Percentiles rank a stretch among this genome's conserved stretches.
phyloP scores from a whole-genome alignment of 164 flowering plant species.

The Sextonia rubra region DNA sequence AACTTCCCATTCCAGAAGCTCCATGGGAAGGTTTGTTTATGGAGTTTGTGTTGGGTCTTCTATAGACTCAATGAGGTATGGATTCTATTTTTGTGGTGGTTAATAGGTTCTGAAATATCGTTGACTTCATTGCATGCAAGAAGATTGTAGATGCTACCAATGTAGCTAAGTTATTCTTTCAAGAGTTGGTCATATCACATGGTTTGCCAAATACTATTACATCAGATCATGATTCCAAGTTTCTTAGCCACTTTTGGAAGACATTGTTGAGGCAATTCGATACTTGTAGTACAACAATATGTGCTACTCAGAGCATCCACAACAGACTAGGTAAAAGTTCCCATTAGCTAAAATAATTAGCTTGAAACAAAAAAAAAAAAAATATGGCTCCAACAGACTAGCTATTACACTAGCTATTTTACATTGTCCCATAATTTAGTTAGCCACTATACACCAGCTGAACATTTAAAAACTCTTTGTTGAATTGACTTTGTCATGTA shows the following conservation, averaged over 20 bases:
- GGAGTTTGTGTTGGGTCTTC: background rate
- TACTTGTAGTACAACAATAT: background rate
- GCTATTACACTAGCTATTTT: too few species aligned
- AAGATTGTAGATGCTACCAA: background rate
- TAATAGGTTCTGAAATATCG: background rate
- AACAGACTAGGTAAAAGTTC: too few species aligned
- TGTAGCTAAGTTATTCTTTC: background rate
- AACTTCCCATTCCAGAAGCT: background rate
- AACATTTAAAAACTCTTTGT: too few species aligned
- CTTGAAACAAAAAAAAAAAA: too few species aligned
- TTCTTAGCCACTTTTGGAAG: conserved; percentile 2
- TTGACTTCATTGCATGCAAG: background rate
- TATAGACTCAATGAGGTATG: background rate
- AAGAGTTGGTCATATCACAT: background rate
- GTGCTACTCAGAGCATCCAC: background rate
- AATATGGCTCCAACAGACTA: too few species aligned
- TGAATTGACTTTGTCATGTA: too few species aligned
- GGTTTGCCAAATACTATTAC: background rate
- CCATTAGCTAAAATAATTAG: too few species aligned
- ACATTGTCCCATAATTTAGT: too few species aligned
- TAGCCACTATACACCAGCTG: too few species aligned
- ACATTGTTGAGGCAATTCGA: background rate
- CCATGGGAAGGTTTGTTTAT: conserved; percentile 6
- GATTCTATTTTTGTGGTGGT: background rate
- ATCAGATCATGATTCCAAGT: background rate